Conservation (phyloP, 1,284 basidiomycete genomes). For the Puccinia coronata region DNA sequence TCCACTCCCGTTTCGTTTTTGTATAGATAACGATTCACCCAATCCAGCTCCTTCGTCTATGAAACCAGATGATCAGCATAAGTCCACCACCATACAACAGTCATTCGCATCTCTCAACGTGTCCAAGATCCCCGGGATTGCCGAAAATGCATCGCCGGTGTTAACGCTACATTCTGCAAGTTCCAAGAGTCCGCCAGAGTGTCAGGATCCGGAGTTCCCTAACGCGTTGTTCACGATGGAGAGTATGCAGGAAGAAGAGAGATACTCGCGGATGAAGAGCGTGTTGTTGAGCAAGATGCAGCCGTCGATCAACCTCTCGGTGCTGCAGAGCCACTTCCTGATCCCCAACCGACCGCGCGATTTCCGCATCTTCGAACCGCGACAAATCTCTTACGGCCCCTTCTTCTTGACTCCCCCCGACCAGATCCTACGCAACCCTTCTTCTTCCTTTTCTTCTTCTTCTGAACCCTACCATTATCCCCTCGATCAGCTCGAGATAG, state of each 20-base stretch:
- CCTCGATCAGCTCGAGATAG: background rate
- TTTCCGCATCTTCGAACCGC: constrained; percentile 39
- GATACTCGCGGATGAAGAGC: background rate
- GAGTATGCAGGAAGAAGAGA: background rate
- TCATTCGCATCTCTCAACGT: background rate
- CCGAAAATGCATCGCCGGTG: background rate
- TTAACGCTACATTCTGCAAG: background rate
- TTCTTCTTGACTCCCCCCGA: background rate
- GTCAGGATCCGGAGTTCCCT: background rate
- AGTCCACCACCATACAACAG: background rate
- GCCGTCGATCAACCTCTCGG: constrained; percentile 22
- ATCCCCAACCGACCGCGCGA: constrained; percentile 28
- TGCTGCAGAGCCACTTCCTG: constrained; percentile 29
- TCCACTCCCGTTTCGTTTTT: background rate
- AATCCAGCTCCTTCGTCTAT: background rate
- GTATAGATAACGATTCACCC: background rate
- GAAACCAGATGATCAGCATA: background rate
- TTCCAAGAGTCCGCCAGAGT: constrained; percentile 3
- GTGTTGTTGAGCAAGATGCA: constrained; percentile 26
- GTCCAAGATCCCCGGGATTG: background rate
- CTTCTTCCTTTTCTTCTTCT: no score
- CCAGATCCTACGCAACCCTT: no score
- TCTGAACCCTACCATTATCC: background rate
- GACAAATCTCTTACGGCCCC: constrained; percentile 30
- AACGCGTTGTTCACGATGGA: background rate